Conservation (phyloP, 208 protist genomes). For the Acanthamoeba sp. region DNA sequence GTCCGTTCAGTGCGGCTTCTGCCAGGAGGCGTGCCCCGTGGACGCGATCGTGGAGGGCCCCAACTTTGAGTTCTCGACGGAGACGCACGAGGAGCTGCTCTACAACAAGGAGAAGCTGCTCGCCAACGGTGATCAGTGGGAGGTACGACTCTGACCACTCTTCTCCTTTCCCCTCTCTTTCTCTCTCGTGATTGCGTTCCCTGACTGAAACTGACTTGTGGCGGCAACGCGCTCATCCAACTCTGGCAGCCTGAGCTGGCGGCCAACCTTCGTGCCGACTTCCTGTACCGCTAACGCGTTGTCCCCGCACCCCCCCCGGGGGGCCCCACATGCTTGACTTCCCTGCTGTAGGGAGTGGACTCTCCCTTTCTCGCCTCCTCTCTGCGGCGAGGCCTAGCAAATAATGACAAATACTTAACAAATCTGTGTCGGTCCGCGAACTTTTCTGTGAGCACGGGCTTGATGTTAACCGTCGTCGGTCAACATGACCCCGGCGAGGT, state of each 20-base stretch:
- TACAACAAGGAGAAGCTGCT: slow-evolving; percentile 94
- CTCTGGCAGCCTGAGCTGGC: slow-evolving; percentile 88
- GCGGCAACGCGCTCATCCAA: too few relatives aligned
- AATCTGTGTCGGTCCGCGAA: too few relatives aligned
- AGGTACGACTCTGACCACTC: not conserved
- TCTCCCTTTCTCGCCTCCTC: too few relatives aligned
- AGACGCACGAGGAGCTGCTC: slow-evolving; percentile 91
- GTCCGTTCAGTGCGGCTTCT: slow-evolving; percentile 88
- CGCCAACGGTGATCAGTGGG: slow-evolving; percentile 89
- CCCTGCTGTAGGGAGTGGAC: too few relatives aligned
- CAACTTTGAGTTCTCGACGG: slow-evolving; percentile 92
- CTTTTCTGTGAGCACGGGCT: not conserved
- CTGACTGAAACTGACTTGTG: too few relatives aligned
- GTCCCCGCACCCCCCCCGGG: too few relatives aligned
- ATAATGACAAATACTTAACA: too few relatives aligned
- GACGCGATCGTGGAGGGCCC: slow-evolving; percentile 93
- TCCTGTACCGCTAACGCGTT: slow-evolving; percentile 86
- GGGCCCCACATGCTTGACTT: too few relatives aligned
- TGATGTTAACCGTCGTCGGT: too few relatives aligned
- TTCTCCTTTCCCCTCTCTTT: slow-evolving; percentile 31
- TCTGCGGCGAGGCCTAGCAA: too few relatives aligned
- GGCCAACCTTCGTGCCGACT: slow-evolving; percentile 88
- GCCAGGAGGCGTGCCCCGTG: slow-evolving; percentile 92
- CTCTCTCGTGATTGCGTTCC: too few relatives aligned
- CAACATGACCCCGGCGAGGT: too few relatives aligned